Evolutionary conservation across 352 stramenopile species (phyloP).

Genomic region (Phytophthora sojae): DNA sequence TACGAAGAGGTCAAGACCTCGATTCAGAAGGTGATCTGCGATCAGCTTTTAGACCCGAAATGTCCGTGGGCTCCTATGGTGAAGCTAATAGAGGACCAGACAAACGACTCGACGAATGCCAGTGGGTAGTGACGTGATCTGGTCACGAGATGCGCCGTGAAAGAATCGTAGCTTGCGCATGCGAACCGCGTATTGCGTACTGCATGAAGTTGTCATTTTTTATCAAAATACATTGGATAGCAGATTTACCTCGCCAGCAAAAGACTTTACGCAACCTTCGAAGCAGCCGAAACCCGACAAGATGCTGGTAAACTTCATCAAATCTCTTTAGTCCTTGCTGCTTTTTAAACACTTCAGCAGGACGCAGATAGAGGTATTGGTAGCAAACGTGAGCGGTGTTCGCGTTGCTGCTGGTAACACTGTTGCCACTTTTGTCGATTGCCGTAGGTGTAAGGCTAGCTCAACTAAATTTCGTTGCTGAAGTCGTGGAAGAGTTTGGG

Average conservation of each 20-base stretch:
- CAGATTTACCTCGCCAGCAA: neutral
- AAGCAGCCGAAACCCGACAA: neutral
- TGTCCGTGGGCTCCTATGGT: neutral
- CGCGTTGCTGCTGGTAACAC: neutral
- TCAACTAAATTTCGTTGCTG: too few relatives aligned
- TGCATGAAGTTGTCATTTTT: neutral
- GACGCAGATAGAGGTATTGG: neutral
- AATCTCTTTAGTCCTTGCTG: neutral
- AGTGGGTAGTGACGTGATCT: neutral
- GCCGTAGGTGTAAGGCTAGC: too few relatives aligned
- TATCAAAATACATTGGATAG: neutral
- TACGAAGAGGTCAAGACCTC: neutral
- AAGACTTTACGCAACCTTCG: neutral
- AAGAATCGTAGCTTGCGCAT: neutral
- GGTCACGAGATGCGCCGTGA: neutral
- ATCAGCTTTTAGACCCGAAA: neutral
- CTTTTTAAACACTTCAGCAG: neutral
- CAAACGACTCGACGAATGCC: neutral
- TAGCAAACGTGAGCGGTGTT: neutral
- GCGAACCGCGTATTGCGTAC: neutral
- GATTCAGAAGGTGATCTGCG: neutral
- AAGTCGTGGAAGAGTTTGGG: too few relatives aligned
- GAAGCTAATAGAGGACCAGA: neutral
- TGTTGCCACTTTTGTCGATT: neutral
- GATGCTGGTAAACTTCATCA: neutral